A percentile compares a stretch with the other conserved stretches of the same genome.
phyloP scores from a whole-genome alignment of 2,329 filamentous ascomycete species.

The Neonectria hederae region DNA sequence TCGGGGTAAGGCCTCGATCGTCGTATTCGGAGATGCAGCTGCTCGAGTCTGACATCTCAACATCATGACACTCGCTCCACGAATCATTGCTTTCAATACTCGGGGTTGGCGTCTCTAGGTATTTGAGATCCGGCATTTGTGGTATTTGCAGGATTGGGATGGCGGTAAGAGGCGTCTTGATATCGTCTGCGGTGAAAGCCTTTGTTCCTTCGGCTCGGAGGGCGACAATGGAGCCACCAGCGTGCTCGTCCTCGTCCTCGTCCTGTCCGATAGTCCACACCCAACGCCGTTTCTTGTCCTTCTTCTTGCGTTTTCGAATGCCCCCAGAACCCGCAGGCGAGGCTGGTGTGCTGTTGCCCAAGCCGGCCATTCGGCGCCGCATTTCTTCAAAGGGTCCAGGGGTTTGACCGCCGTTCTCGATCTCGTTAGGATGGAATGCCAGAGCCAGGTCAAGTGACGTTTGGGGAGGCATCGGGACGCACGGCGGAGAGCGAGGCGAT shows the following conservation, averaged over 20 bases:
- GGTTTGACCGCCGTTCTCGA: conserved; percentile 68
- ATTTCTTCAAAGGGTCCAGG: conserved; percentile 72
- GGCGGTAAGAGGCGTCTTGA: conserved; percentile 37
- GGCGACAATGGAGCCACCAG: conserved; percentile 55
- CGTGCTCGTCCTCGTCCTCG: conserved; percentile 55
- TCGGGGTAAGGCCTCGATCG: conserved; percentile 42
- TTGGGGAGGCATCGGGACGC: conserved; percentile 48
- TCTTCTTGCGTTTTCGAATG: conserved; percentile 62
- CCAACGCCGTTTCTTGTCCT: conserved; percentile 71
- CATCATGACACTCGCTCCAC: conserved; percentile 48
- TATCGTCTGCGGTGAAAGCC: conserved; percentile 26
- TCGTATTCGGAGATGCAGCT: conserved; percentile 49
- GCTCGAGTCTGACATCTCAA: conserved; percentile 61
- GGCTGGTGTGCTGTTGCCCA: conserved; percentile 54
- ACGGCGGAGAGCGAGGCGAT: conserved; percentile 56
- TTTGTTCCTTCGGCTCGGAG: conserved; percentile 47
- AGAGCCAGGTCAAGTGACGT: conserved; percentile 59
- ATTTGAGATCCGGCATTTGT: conserved; percentile 26
- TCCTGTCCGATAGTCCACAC: conserved; percentile 72
- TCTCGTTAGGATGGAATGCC: conserved; percentile 63
- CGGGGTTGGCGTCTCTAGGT: conserved; percentile 50
- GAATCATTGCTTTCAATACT: conserved; percentile 53
- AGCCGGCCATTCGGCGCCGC: conserved; percentile 64
- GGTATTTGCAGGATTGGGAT: conserved; percentile 32
- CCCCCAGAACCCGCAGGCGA: conserved; percentile 54